phyloP scores from a whole-genome alignment of 2,329 filamentous ascomycete species.

The Penicillium nordicum region DNA sequence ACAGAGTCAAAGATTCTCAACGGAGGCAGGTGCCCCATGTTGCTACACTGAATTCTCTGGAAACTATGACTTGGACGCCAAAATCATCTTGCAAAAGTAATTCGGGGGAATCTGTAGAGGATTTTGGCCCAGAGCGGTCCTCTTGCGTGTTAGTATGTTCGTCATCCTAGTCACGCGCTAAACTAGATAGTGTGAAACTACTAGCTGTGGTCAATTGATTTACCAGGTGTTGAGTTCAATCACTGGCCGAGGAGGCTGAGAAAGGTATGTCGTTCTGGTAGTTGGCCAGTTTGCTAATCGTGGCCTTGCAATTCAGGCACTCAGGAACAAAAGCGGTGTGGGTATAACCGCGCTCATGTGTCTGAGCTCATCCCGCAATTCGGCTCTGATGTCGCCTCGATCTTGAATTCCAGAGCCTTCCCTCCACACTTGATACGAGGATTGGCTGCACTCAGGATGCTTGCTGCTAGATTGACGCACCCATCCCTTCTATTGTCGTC shows the following conservation, averaged over 20 bases:
- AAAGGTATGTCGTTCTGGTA: background rate
- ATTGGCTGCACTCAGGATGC: slow-evolving; percentile 4
- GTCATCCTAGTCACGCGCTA: background rate
- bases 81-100: too few relatives aligned
- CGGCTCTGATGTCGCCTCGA: background rate
- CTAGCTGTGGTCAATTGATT: too few relatives aligned
- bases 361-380: slow-evolving; percentile 8
- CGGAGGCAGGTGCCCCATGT: background rate
- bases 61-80: background rate
- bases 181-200: too few relatives aligned
- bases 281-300: background rate
- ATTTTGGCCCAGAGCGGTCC: background rate
- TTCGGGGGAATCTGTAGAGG: background rate
- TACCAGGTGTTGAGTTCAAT: too few relatives aligned
- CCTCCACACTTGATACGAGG: background rate
- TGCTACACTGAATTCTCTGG: background rate
- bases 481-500: background rate
- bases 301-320: background rate
- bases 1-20: too few relatives aligned
- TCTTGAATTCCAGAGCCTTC: background rate
- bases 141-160: background rate
- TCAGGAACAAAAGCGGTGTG: background rate
- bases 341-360: background rate
- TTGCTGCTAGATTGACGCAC: background rate
- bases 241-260: background rate